Evolutionary conservation across 2,329 filamentous ascomycete genomes (phyloP).

Genomic region (Stagonosporopsis chrysanthemi): DNA sequence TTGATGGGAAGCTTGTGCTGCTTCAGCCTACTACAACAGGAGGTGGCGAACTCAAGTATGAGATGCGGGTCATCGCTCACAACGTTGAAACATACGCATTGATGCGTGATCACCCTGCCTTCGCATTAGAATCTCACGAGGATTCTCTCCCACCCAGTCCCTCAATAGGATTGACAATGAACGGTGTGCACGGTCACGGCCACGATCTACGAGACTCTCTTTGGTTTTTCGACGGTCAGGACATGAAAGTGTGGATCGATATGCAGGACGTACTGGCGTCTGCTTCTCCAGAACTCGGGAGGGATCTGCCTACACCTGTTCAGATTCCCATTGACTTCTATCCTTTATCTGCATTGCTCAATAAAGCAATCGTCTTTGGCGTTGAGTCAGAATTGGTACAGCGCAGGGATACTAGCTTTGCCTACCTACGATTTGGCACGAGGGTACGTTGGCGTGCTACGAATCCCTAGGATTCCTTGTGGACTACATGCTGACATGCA

Average conservation of each 20-base stretch:
- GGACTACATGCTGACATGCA: slow-evolving; percentile 27
- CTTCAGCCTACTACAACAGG: slow-evolving; percentile 86
- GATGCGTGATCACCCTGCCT: slow-evolving; percentile 80
- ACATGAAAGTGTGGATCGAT: slow-evolving; percentile 88
- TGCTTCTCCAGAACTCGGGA: slow-evolving; percentile 68
- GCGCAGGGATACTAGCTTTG: slow-evolving; percentile 87
- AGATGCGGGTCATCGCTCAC: slow-evolving; percentile 95
- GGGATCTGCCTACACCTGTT: slow-evolving; percentile 77
- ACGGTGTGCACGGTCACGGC: slow-evolving; percentile 51
- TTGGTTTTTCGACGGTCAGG: slow-evolving; percentile 91
- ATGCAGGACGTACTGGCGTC: slow-evolving; percentile 82
- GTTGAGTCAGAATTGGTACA: slow-evolving; percentile 95
- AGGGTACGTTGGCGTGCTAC: slow-evolving; percentile 65
- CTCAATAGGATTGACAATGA: slow-evolving; percentile 55
- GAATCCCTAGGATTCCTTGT: slow-evolving; percentile 7
- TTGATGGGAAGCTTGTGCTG: slow-evolving; percentile 94
- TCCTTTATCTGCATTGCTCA: slow-evolving; percentile 84
- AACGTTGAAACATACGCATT: slow-evolving; percentile 95
- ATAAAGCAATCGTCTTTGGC: slow-evolving; percentile 88
- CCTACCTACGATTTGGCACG: slow-evolving; percentile 86
- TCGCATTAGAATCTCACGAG: slow-evolving; percentile 54
- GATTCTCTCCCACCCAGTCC: slow-evolving; percentile 60
- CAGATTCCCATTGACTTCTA: slow-evolving; percentile 93
- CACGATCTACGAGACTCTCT: slow-evolving; percentile 81
- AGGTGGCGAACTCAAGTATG: slow-evolving; percentile 88